A percentile compares a stretch with the other conserved stretches of the same genome.
phyloP scores from a whole-genome alignment of 352 stramenopile species.

The Phytophthora macrochlamydospora region DNA sequence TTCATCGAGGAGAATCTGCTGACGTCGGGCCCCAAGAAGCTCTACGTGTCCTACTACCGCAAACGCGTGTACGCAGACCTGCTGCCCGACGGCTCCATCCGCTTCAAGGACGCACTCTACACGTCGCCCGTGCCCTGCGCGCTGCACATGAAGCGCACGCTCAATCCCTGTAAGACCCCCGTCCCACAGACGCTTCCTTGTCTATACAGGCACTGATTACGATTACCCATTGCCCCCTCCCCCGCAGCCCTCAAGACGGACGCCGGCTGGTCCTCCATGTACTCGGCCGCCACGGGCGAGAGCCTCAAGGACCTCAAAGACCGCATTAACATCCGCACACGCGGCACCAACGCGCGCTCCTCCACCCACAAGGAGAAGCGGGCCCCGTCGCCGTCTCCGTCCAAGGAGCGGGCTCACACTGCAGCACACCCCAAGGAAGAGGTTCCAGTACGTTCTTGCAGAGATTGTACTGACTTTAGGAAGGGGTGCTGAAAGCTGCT shows the following conservation, averaged over 20 bases:
- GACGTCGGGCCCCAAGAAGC: constrained; percentile 60
- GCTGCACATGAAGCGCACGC: constrained; percentile 82
- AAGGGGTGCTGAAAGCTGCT: neutral
- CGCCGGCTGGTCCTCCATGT: constrained; percentile 84
- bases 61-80: constrained; percentile 81
- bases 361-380: constrained; percentile 68
- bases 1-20: constrained; percentile 80
- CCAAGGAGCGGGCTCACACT: constrained; percentile 22
- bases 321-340: constrained; percentile 71
- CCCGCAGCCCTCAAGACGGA: constrained; percentile 68
- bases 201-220: neutral
- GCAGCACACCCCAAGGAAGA: neutral
- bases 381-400: constrained; percentile 24
- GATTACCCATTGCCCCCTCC: neutral
- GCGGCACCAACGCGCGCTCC: constrained; percentile 60
- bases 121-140: constrained; percentile 72
- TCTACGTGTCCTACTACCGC: constrained; percentile 86
- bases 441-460: constrained; percentile 25
- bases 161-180: constrained; percentile 65
- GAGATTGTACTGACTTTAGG: neutral
- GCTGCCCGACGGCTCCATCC: constrained; percentile 75
- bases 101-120: constrained; percentile 81
- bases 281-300: constrained; percentile 61
- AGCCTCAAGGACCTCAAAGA: constrained; percentile 86
- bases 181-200: constrained; percentile 4